A percentile compares a stretch with the other conserved stretches of the same genome.
These are phyloP conservation scores for Aegilops bicornis DNA, from an alignment of 176 grass and related monocot species.

Conservation along the genomic window DNA sequence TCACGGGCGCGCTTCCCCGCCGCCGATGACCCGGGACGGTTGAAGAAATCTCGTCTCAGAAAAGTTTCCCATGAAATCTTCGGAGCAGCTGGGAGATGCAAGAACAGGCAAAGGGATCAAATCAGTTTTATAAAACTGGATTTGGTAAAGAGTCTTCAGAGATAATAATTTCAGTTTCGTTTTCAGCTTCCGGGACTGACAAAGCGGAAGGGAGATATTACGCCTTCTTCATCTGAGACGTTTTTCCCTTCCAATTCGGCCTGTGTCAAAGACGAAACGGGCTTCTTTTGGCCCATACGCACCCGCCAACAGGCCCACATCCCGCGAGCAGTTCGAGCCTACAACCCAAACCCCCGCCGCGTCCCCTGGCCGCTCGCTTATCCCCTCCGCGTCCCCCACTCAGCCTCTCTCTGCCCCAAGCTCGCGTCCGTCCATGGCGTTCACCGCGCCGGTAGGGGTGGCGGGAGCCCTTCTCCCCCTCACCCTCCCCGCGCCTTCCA, in stretches of 20 bases:
- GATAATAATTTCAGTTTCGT: too few relatives aligned
- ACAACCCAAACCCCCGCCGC: too few relatives aligned
- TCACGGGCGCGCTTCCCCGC: conserved; percentile 9
- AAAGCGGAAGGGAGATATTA: too few relatives aligned
- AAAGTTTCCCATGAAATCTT: too few relatives aligned
- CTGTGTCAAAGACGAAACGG: not conserved
- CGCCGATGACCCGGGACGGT: conserved; percentile 23
- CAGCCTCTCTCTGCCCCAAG: not conserved
- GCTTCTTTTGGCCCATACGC: not conserved
- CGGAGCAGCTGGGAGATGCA: too few relatives aligned
- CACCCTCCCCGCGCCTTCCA: not conserved
- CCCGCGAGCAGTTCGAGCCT: not conserved
- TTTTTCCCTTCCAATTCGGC: not conserved
- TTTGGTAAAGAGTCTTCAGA: too few relatives aligned
- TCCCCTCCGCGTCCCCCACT: not conserved
- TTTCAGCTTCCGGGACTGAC: too few relatives aligned
- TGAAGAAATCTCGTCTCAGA: not conserved
- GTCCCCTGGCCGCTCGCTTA: not conserved
- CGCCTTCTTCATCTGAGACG: not conserved
- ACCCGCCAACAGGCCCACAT: too few relatives aligned
- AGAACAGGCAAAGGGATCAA: too few relatives aligned
- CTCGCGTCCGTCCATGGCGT: conserved; percentile 34
- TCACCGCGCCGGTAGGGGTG: conserved; percentile 7
- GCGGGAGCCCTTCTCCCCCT: not conserved
- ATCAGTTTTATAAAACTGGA: too few relatives aligned